phyloP scores from a whole-genome alignment of 345 rosid species.

The Chamaenerion angustifolium region DNA sequence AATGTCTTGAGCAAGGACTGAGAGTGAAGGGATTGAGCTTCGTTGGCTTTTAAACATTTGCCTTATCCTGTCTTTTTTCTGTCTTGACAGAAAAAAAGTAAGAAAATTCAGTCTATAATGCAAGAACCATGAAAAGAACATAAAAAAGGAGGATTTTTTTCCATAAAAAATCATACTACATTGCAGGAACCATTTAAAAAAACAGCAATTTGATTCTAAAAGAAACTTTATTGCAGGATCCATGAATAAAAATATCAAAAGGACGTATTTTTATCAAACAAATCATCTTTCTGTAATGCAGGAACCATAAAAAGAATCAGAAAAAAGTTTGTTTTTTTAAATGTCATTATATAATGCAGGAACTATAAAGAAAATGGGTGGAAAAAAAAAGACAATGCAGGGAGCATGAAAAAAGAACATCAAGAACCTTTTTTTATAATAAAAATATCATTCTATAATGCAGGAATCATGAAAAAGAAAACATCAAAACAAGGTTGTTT shows the following conservation, averaged over 20 bases:
- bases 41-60: constrained; percentile 37
- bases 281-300: too few relatives aligned
- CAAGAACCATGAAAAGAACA: background rate
- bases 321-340: too few relatives aligned
- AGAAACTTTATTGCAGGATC: too few relatives aligned
- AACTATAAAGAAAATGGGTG: background rate
- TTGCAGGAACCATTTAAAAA: background rate
- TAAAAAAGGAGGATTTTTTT: background rate
- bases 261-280: background rate
- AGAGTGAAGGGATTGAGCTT: constrained; percentile 58
- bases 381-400: too few relatives aligned
- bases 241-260: background rate
- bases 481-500: too few relatives aligned
- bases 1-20: constrained; percentile 74
- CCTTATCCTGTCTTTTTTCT: constrained; percentile 67
- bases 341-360: background rate
- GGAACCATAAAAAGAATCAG: too few relatives aligned
- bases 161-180: background rate
- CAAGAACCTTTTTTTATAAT: background rate
- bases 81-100: constrained; percentile 15
- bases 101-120: constrained; percentile 2
- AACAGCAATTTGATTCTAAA: too few relatives aligned
- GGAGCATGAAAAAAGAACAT: background rate
- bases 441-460: too few relatives aligned
- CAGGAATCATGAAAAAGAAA: too few relatives aligned